These are phyloP conservation scores for Perkinsela sp. DNA, from an alignment of 208 protist species.

Conservation along the genomic window DNA sequence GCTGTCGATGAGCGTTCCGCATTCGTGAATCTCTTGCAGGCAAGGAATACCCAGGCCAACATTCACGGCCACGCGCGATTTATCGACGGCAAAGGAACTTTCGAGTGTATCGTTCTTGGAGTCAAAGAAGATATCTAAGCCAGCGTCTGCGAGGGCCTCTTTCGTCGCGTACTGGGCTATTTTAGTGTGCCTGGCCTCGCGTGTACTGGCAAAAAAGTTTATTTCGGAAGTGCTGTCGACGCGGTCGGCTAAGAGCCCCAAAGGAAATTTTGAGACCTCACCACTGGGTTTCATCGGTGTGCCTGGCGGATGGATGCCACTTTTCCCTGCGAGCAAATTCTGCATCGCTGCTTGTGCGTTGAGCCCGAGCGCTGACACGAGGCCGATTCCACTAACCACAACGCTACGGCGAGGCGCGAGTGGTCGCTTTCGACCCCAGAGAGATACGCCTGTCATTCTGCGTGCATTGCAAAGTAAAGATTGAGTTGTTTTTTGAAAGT, in stretches of 20 bases:
- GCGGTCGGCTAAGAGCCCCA: not conserved
- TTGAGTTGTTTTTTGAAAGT: no score
- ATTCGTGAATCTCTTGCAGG: slow-evolving; percentile 27
- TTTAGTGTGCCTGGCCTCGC: slow-evolving; percentile 16
- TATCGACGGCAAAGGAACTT: slow-evolving; percentile 2
- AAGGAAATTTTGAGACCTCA: slow-evolving; percentile 22
- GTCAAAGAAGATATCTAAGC: not conserved
- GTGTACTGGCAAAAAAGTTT: slow-evolving; percentile 17
- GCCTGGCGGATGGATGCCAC: slow-evolving; percentile 15
- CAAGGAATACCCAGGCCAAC: slow-evolving; percentile 65
- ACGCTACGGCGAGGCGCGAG: slow-evolving; percentile 29
- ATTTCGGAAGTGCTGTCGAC: not conserved
- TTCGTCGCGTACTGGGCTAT: slow-evolving; percentile 17
- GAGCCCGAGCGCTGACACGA: slow-evolving; percentile 68
- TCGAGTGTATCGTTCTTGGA: not conserved
- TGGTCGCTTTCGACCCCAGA: not conserved
- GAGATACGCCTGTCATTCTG: no score
- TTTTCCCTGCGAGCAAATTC: slow-evolving; percentile 19
- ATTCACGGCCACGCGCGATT: slow-evolving; percentile 35
- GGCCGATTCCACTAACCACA: slow-evolving; percentile 75
- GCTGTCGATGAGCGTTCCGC: slow-evolving; percentile 2
- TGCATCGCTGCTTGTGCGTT: slow-evolving; percentile 33
- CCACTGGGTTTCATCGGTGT: slow-evolving; percentile 18
- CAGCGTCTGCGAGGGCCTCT: slow-evolving; percentile 14
- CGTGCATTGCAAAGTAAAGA: no score